Conservation (phyloP, 257 asterid genomes). For the Penstemon eatonii region DNA sequence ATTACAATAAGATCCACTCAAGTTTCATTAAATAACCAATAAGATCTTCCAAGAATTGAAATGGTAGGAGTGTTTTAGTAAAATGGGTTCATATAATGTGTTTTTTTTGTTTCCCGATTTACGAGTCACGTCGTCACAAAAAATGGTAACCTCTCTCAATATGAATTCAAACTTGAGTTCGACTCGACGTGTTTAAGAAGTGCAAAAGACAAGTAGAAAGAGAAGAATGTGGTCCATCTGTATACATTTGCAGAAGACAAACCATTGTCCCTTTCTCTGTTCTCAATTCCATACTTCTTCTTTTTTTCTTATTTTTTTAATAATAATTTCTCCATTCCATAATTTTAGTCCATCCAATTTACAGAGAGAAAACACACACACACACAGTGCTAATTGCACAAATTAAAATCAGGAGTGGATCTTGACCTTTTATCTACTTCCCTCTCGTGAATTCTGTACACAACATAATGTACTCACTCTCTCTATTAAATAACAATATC, state of each 20-base stretch:
- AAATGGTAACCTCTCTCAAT: no score
- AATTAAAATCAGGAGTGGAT: constrained; percentile 26
- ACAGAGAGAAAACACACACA: constrained; percentile 25
- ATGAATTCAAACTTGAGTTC: no score
- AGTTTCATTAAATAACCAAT: no score
- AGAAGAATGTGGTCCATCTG: constrained; percentile 41
- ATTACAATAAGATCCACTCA: no score
- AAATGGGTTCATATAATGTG: constrained; percentile 4
- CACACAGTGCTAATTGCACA: constrained; percentile 24
- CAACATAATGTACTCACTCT: constrained; percentile 56
- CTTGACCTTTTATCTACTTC: constrained; percentile 40
- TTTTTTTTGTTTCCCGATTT: background rate
- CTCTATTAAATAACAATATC: constrained; percentile 3
- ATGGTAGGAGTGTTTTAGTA: constrained; percentile 25
- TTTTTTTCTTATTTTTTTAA: no score
- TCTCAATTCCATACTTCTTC: constrained; percentile 30
- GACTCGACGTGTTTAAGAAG: background rate
- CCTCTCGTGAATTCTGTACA: no score
- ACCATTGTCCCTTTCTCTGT: constrained; percentile 38
- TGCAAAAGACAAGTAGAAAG: constrained; percentile 2
- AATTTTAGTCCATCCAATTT: no score
- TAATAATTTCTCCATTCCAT: no score
- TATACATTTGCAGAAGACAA: constrained; percentile 33
- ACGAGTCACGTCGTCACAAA: no score
- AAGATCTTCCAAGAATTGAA: background rate